phyloP scores from a whole-genome alignment of 108 stramenopile species.

The Aurantiochytrium sp. region DNA sequence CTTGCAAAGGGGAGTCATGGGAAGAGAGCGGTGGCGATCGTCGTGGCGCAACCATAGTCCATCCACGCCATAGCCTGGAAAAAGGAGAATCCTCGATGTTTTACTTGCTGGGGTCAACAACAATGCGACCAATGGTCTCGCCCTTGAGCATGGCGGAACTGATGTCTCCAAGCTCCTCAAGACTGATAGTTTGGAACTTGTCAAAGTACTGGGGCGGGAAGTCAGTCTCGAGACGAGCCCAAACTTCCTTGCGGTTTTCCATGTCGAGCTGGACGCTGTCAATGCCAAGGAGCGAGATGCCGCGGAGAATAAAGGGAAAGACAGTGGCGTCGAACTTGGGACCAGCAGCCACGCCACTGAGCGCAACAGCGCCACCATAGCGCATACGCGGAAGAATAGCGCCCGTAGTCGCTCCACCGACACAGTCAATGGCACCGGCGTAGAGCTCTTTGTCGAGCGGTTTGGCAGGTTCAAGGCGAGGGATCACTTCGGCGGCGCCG shows the following conservation, averaged over 20 bases:
- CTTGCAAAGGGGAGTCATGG: too few species aligned
- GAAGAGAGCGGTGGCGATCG: too few species aligned
- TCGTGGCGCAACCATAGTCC: not conserved
- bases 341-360: conserved; percentile 39
- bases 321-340: conserved; percentile 31
- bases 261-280: conserved; percentile 33
- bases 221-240: conserved; percentile 22
- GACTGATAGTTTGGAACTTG: not conserved
- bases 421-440: conserved; percentile 34
- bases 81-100: not conserved
- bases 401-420: conserved; percentile 28
- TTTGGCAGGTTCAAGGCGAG: conserved; percentile 19
- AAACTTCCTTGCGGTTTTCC: conserved; percentile 24
- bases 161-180: not conserved
- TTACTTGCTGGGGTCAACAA: not conserved
- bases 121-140: not conserved
- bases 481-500: conserved; percentile 32
- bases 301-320: conserved; percentile 44
- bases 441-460: conserved; percentile 27
- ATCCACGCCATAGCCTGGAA: not conserved
- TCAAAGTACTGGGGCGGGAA: not conserved
- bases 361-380: conserved; percentile 30
- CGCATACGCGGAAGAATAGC: conserved; percentile 18
- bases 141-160: not conserved
- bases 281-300: conserved; percentile 31